Conservation (phyloP, 257 asterid species). For the Datura wrightii region DNA sequence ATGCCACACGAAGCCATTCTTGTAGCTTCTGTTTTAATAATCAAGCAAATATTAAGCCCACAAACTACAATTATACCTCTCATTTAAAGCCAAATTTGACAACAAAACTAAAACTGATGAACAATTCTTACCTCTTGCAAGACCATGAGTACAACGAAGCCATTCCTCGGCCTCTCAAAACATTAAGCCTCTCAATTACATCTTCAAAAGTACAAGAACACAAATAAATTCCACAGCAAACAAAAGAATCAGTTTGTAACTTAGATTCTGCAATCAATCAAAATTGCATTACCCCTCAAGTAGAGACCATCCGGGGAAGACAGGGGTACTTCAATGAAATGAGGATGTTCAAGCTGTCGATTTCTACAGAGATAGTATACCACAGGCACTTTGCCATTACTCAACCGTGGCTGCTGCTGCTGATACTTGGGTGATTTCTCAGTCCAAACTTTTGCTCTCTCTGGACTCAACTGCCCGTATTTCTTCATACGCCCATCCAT, state of each 20-base stretch:
- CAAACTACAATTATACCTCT: background rate
- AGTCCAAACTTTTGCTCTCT: slow-evolving; percentile 91
- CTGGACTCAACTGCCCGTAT: slow-evolving; percentile 74
- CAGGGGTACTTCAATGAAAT: slow-evolving; percentile 90
- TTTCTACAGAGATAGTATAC: slow-evolving; percentile 85
- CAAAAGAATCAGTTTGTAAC: background rate
- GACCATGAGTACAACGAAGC: slow-evolving; percentile 97
- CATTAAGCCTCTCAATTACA: slow-evolving; percentile 84
- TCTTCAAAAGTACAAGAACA: slow-evolving; percentile 51
- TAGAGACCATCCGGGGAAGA: slow-evolving; percentile 85
- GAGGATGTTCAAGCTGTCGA: slow-evolving; percentile 95
- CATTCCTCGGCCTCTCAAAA: slow-evolving; percentile 91
- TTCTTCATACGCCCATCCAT: slow-evolving; percentile 76
- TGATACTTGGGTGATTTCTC: slow-evolving; percentile 87
- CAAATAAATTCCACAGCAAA: slow-evolving; percentile 5
- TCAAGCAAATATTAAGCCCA: slow-evolving; percentile 12
- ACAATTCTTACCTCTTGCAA: slow-evolving; percentile 82
- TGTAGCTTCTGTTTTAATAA: slow-evolving; percentile 71
- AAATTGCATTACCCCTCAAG: slow-evolving; percentile 66
- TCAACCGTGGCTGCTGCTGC: slow-evolving; percentile 44
- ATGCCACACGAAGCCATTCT: slow-evolving; percentile 95
- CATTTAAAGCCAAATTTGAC: background rate
- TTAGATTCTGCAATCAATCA: background rate
- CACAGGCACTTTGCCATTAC: slow-evolving; percentile 58
- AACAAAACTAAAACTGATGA: background rate